Conservation (phyloP, 805 yeast genomes). For the Starmerella lactis-condensi region DNA sequence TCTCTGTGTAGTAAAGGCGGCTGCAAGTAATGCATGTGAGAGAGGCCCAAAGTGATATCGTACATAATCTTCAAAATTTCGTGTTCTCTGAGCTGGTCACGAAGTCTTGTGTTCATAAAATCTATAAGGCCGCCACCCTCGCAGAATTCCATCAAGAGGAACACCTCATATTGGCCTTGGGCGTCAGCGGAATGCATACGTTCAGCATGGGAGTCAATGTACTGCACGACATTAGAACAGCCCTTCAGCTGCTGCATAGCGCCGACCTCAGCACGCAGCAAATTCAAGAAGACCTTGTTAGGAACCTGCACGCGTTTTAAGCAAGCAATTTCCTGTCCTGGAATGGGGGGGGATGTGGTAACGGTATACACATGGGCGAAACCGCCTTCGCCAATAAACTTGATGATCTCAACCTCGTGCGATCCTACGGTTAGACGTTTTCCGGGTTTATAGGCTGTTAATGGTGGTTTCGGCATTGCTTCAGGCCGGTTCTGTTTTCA, state of each 20-base stretch:
- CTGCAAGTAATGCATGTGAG: conserved; percentile 58
- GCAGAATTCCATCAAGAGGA: conserved; percentile 84
- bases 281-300: conserved; percentile 62
- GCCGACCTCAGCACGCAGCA: conserved; percentile 84
- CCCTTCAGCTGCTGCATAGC: conserved; percentile 84
- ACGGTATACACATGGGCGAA: conserved; percentile 90
- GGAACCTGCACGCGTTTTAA: conserved; percentile 92
- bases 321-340: conserved; percentile 46
- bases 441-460: conserved; percentile 48
- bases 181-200: conserved; percentile 30
- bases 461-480: conserved; percentile 15
- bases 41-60: conserved; percentile 62
- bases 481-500: not conserved
- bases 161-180: conserved; percentile 53
- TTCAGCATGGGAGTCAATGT: conserved; percentile 89
- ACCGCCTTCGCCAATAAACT: conserved; percentile 74
- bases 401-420: conserved; percentile 47
- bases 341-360: conserved; percentile 40
- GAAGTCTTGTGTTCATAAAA: conserved; percentile 70
- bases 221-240: conserved; percentile 61
- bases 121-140: conserved; percentile 68
- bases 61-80: conserved; percentile 71
- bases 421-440: conserved; percentile 68
- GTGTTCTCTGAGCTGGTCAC: conserved; percentile 53
- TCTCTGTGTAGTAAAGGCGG: conserved; percentile 76